phyloP scores from a whole-genome alignment of 1,284 basidiomycete genomes.

The Mycena citricolor region DNA sequence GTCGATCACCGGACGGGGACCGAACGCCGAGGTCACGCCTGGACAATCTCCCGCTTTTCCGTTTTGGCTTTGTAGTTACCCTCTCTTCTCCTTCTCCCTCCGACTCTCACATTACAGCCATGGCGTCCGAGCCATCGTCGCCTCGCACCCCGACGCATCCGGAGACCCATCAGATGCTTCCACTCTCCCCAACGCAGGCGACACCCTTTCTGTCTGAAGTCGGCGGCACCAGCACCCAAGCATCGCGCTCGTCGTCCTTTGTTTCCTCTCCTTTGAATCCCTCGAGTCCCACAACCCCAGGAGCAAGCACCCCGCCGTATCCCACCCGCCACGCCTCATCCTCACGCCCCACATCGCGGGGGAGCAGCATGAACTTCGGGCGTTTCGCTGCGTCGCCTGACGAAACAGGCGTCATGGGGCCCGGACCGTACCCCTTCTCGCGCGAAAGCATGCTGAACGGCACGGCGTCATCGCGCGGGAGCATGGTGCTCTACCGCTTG shows the following conservation, averaged over 20 bases:
- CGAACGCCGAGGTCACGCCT: too few species aligned
- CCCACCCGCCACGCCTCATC: conserved; percentile 5
- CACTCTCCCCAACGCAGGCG: conserved; percentile 4
- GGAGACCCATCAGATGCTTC: conserved; percentile 17
- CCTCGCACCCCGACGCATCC: conserved; percentile 1
- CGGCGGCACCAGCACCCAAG: conserved; percentile 2
- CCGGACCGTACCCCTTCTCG: conserved; percentile 18
- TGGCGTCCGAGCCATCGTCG: conserved; percentile 15
- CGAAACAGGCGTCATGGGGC: conserved; percentile 12
- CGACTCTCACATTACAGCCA: too few species aligned
- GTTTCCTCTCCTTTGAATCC: conserved; percentile 21
- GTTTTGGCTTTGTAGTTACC: not conserved
- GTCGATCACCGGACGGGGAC: too few species aligned
- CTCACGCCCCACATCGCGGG: conserved; percentile 26
- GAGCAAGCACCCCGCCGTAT: too few species aligned
- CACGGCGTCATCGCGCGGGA: conserved; percentile 35
- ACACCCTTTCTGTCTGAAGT: not conserved
- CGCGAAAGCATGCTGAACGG: conserved; percentile 18
- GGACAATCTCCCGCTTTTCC: too few species aligned
- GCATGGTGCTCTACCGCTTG: conserved; percentile 69
- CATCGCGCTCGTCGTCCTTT: conserved; percentile 14
- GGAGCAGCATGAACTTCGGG: conserved; percentile 26
- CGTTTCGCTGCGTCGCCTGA: conserved; percentile 16
- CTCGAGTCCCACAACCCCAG: conserved; percentile 2
- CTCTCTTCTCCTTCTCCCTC: not conserved